Base-by-base conservation (phyloP, 768 basidiomycete species). In the Clavaria fumosa region DNA sequence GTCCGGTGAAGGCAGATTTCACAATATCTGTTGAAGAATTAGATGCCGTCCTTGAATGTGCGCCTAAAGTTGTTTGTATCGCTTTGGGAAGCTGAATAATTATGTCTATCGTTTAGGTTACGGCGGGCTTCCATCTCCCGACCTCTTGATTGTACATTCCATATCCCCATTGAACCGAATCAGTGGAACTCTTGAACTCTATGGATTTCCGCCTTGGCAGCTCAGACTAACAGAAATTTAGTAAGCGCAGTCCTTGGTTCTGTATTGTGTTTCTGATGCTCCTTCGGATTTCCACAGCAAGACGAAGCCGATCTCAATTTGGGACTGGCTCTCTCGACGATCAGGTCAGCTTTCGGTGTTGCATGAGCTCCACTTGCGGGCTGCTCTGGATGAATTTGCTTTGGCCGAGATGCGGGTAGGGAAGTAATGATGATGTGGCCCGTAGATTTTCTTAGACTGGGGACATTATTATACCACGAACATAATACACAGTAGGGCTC, bases 171-270 rank as follows among this genome's bases (percentile, higher is more conserved):
- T 57, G 9, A 54, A 47, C 34, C 53, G 53, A 24, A 53, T 57
- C 24, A 51, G 49, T 26, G 48, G 59, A 17, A 72, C 78, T 1
- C 54, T 77, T 35, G 80, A 85, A 51, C 59, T 85, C 15, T 59
- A 78, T 45, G 78, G 77, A 4, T 85, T 78, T 47, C 84, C 84
- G 12, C 84, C 84, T 11, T 88, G 84, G 83, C 84, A 88, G 47
- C 70, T 75, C n/a, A 63, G 76, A 39, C 57, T 88, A 28, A 81
- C 80, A 31, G 84, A 88, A 53, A 74, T 88, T 43, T 67, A 75
- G 84, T 85, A 50, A 56, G 78, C 23, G 26, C 28, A 12, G 30
- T 17, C 4, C 2, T 27, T 14, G 30, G 15, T 20, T 39, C 18
- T 18, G 21, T 27, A n/a, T 22, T 32, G 20, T 30, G n/a, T 39